phyloP scores from a whole-genome alignment of 164 flowering plant genomes.

The Hamamelis virginiana region DNA sequence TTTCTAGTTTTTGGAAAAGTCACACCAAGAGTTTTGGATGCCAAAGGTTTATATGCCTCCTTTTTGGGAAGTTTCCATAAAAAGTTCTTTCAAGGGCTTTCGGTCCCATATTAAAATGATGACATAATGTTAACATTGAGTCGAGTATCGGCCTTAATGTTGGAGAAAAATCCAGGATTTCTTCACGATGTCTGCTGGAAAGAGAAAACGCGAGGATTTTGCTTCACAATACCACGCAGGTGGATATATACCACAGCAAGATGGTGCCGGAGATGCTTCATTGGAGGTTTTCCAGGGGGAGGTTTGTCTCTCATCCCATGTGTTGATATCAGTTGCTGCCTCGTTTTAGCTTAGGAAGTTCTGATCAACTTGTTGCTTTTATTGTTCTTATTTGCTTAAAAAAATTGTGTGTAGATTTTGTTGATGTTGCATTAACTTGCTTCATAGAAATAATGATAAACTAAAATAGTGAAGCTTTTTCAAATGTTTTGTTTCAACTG shows the following conservation, averaged over 20 bases:
- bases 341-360: neutral
- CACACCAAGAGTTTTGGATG: neutral
- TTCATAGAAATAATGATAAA: no score
- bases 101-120: neutral
- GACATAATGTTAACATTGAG: neutral
- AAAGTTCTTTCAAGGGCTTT: neutral
- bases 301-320: constrained; percentile 21
- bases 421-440: no score
- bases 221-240: constrained; percentile 51
- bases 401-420: no score
- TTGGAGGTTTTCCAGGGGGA: constrained; percentile 38
- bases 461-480: no score
- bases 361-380: neutral
- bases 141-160: neutral
- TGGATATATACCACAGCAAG: constrained; percentile 91
- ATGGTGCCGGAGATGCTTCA: constrained; percentile 75
- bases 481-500: no score
- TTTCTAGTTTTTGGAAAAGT: neutral
- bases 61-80: neutral
- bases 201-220: constrained; percentile 82
- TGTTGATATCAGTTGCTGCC: neutral
- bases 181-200: constrained; percentile 61
- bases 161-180: constrained; percentile 57
- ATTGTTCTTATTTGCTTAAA: neutral
- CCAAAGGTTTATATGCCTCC: neutral